Evolutionary conservation across 768 basidiomycete genomes (phyloP).

Genomic region (Boletus patriciae): DNA sequence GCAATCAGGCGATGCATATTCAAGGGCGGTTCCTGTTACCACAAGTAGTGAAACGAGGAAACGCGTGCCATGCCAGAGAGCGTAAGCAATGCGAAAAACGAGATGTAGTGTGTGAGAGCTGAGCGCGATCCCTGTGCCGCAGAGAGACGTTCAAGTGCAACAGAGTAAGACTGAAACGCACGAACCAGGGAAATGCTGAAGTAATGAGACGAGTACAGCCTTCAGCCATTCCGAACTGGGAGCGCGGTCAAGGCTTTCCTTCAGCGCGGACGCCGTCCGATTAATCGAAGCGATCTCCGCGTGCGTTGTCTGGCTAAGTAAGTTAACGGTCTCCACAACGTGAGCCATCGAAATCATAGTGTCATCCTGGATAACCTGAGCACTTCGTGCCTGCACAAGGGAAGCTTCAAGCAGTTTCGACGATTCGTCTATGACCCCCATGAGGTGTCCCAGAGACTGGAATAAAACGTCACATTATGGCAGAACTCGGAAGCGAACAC

Average conservation of each 20-base stretch:
- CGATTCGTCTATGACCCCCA: slow-evolving; percentile 19
- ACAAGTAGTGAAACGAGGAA: slow-evolving; percentile 39
- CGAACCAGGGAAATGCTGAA: slow-evolving; percentile 27
- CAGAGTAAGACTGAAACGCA: slow-evolving; percentile 4
- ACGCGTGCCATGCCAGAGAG: slow-evolving; percentile 35
- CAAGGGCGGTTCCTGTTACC: slow-evolving; percentile 34
- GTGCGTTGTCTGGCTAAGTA: slow-evolving; percentile 41
- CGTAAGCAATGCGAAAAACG: slow-evolving; percentile 21
- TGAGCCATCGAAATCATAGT: slow-evolving; percentile 36
- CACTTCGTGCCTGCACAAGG: slow-evolving; percentile 30
- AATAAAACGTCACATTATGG: slow-evolving; percentile 15
- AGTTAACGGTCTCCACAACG: slow-evolving; percentile 38
- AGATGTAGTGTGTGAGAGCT: slow-evolving; percentile 31
- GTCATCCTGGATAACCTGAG: slow-evolving; percentile 39
- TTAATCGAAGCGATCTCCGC: slow-evolving; percentile 50
- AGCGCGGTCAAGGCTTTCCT: slow-evolving; percentile 26
- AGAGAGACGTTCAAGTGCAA: background rate
- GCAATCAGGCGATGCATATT: slow-evolving; percentile 5
- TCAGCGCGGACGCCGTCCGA: slow-evolving; percentile 37
- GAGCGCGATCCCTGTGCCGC: slow-evolving; percentile 18
- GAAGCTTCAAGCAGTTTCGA: slow-evolving; percentile 34
- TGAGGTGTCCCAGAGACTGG: slow-evolving; percentile 24
- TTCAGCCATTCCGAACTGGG: slow-evolving; percentile 24
- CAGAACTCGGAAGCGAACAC: slow-evolving; percentile 10
- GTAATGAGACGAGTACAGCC: slow-evolving; percentile 9